Evolutionary conservation across 768 basidiomycete species (phyloP), one percentile per base, ranked within the genome.

Genomic region (Holtermanniella nyarrowii): DNA sequence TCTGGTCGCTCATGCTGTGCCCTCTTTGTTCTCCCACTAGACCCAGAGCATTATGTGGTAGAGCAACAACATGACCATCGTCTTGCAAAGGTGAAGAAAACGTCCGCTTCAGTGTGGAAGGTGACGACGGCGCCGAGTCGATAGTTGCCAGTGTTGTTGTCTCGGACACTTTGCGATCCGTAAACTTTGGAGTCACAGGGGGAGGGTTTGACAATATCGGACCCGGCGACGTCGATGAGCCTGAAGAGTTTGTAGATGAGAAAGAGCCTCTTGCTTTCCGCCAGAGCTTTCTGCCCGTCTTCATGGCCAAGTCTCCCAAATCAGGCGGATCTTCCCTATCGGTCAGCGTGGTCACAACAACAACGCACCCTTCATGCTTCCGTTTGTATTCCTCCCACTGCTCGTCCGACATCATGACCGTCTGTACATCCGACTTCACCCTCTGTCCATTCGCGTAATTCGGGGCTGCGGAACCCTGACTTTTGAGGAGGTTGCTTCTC

Each of bases 371-470:
- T 27, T 51, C 48, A 48, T 57, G 58, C 14, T 57, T 46, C 50
- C 54, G 54, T 50, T 63, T 63, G 49, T 69, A 69, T 39, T 53
- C 46, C 47, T 65, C 63, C 65, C 65, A 66, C 31, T 66, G 59
- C 42, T 54, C 58, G 51, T 66, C 65, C 1, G 50, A 62, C 65
- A 66, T 63, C 48, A 64, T 56, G 39, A 65, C 44, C 25, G 26
- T 20, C 14, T 23, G 16, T 26, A 5, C 50, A 45, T 52, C 21
- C 37, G 16, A 4, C 18, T 48, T 48, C 22, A 21, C n/a, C 3
- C 39, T 24, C 23, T 21, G 23, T 10, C 49, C 45, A 21, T 27
- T 37, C 24, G 48, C 39, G 21, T 25, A 27, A 21, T 18, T 26
- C 1, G 40, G 16, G 3, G 52, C 55, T 5, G 52, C 48, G 31